These are phyloP conservation scores for Eucalyptus guilfoylei DNA, from an alignment of 345 rosid species.

Conservation along the genomic window DNA sequence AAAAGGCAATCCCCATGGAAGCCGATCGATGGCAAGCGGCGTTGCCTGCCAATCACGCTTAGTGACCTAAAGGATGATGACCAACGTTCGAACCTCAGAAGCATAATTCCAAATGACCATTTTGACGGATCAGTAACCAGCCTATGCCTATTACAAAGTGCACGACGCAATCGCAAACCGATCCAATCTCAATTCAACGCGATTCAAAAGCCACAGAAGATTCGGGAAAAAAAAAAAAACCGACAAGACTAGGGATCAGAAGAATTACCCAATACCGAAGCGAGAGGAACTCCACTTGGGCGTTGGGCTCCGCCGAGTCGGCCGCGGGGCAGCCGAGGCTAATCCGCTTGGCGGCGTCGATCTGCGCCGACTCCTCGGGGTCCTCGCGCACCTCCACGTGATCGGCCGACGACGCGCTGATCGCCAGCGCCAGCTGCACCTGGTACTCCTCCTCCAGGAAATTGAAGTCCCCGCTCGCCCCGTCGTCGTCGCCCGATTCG, in stretches of 20 bases:
- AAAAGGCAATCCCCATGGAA: neutral
- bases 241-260: neutral
- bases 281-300: conserved; percentile 52
- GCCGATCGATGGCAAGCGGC: neutral
- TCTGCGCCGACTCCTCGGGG: conserved; percentile 85
- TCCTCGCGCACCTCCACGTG: conserved; percentile 22
- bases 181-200: neutral
- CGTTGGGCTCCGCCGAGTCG: conserved; percentile 28
- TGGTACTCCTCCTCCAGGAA: conserved; percentile 90
- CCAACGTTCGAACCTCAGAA: neutral
- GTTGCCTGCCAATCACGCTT: neutral
- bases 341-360: conserved; percentile 92
- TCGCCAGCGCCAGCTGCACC: conserved; percentile 90
- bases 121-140: neutral
- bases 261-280: conserved; percentile 75
- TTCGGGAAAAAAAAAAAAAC: neutral
- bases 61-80: neutral
- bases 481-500: conserved; percentile 26
- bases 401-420: conserved; percentile 85
- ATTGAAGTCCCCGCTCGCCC: conserved; percentile 31
- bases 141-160: neutral
- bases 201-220: neutral
- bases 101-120: neutral
- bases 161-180: neutral
- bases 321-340: conserved; percentile 67